phyloP scores from a whole-genome alignment of 2,329 filamentous ascomycete genomes.

The Fusarium sp. region DNA sequence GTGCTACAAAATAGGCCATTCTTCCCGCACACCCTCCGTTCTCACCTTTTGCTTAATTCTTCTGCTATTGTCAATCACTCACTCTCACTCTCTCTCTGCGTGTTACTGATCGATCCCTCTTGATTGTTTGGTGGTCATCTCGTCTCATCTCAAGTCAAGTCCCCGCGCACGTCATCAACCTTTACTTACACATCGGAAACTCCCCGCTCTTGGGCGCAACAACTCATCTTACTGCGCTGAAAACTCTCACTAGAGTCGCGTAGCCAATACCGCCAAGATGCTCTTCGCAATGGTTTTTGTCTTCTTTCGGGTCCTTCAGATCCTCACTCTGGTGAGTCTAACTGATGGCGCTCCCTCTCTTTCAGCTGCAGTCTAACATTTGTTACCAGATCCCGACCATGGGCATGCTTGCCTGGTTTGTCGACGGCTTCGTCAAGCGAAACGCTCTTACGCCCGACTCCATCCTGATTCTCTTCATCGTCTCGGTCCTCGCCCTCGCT shows the following conservation, averaged over 20 bases:
- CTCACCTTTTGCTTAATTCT: background rate
- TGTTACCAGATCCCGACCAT: constrained; percentile 67
- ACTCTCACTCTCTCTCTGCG: background rate
- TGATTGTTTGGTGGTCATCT: background rate
- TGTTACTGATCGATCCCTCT: constrained; percentile 1
- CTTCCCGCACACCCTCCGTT: constrained; percentile 29
- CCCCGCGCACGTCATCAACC: constrained; percentile 11
- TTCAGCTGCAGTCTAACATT: constrained; percentile 5
- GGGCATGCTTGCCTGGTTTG: constrained; percentile 75
- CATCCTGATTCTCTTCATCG: constrained; percentile 75
- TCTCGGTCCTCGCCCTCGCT: constrained; percentile 69
- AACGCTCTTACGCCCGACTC: constrained; percentile 71
- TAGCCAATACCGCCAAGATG: constrained; percentile 57
- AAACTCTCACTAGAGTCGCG: constrained; percentile 4
- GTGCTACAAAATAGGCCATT: constrained; percentile 32
- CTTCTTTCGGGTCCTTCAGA: constrained; percentile 70
- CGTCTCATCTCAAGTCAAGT: constrained; percentile 12
- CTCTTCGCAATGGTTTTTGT: constrained; percentile 72
- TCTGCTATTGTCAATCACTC: constrained; percentile 15
- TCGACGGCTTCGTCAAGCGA: constrained; percentile 66
- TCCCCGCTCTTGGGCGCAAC: constrained; percentile 9
- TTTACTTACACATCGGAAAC: background rate
- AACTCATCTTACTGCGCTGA: background rate
- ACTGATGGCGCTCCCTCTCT: background rate
- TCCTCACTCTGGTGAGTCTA: constrained; percentile 68